Evolutionary conservation across 1,284 basidiomycete genomes (phyloP).

Genomic region (Athelia sp.): DNA sequence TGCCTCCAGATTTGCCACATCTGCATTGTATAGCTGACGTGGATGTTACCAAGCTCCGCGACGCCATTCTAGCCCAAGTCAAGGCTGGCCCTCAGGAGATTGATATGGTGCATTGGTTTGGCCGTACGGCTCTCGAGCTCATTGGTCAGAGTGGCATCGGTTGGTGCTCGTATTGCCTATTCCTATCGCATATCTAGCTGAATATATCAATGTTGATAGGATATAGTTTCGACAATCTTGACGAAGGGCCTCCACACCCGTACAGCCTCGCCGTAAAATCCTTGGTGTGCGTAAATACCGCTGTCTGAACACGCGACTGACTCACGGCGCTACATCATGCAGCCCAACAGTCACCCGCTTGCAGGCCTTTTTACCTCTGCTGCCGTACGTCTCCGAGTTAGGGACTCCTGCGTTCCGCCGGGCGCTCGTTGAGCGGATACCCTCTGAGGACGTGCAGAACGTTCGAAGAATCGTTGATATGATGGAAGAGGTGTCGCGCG

Average conservation of each 20-base stretch:
- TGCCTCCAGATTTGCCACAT: no score
- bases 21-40: background rate
- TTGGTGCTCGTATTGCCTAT: background rate
- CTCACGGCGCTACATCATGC: no score
- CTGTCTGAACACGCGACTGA: background rate
- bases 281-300: constrained; percentile 1
- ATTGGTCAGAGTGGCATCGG: constrained; percentile 34
- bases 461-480: constrained; percentile 8
- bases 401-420: constrained; percentile 8
- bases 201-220: background rate
- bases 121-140: constrained; percentile 32
- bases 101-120: constrained; percentile 29
- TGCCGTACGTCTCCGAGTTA: background rate
- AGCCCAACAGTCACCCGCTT: background rate
- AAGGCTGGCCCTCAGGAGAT: constrained; percentile 16
- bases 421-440: constrained; percentile 5
- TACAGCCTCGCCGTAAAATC: constrained; percentile 5
- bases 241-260: constrained; percentile 1
- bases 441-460: constrained; percentile 2
- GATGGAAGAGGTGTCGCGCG: constrained; percentile 8
- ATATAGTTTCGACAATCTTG: constrained; percentile 1
- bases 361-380: background rate
- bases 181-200: background rate
- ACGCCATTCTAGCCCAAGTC: background rate
- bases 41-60: background rate